A percentile compares a stretch with the other conserved stretches of the same genome.
Evolutionary conservation across 2,329 filamentous ascomycete species (phyloP).

Genomic region (Colletotrichum cuscutae): DNA sequence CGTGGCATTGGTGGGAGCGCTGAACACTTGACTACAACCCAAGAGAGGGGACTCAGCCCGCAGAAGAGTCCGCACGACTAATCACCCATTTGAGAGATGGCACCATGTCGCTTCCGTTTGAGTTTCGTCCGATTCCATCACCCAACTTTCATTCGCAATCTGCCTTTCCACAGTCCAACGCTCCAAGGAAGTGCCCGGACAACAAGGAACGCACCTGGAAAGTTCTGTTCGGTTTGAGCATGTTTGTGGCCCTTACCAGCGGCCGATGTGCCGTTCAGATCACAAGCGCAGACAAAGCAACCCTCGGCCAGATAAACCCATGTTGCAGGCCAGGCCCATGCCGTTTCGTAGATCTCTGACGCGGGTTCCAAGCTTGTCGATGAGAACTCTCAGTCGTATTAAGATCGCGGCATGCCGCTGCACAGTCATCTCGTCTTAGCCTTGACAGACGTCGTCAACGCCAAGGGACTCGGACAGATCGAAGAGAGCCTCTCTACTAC

Average conservation of each 20-base stretch:
- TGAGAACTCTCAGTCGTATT: neutral
- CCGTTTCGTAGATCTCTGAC: constrained; percentile 30
- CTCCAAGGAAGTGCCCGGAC: neutral
- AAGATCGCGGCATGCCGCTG: constrained; percentile 7
- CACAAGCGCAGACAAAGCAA: constrained; percentile 1
- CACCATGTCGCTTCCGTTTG: constrained; percentile 8
- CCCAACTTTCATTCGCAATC: neutral
- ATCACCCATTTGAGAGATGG: neutral
- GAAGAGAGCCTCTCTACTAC: neutral
- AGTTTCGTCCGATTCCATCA: constrained; percentile 19
- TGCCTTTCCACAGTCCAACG: neutral
- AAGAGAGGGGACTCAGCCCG: neutral
- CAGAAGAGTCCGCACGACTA: neutral
- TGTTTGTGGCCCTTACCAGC: neutral
- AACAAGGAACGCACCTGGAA: constrained; percentile 1
- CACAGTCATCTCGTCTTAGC: neutral
- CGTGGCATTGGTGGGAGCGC: neutral
- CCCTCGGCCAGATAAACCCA: constrained; percentile 5
- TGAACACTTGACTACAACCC: neutral
- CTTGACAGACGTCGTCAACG: neutral
- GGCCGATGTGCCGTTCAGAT: neutral
- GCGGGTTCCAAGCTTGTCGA: neutral
- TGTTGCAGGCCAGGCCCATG: constrained; percentile 12
- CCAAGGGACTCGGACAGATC: neutral
- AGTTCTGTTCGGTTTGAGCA: neutral